These are phyloP conservation scores for Ramaria sp. DNA, from an alignment of 768 basidiomycete genomes.

Conservation along the genomic window DNA sequence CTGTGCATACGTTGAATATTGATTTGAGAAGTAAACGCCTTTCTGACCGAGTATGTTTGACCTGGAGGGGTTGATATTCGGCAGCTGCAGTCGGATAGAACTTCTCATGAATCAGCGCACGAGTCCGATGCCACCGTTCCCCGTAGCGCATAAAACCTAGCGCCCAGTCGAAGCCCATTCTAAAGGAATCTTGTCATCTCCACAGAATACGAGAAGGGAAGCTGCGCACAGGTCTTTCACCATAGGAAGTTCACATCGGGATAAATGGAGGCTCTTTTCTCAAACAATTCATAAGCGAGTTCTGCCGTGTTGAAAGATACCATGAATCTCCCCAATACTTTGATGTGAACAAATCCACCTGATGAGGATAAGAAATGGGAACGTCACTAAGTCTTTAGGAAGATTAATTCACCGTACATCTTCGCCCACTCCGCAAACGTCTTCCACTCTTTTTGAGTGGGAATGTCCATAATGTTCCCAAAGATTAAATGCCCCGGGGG, in stretches of 20 bases:
- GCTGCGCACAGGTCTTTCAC: not conserved
- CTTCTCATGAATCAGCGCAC: slow-evolving; percentile 19
- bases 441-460: slow-evolving; percentile 4
- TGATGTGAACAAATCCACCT: slow-evolving; percentile 1
- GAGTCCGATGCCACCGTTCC: not conserved
- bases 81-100: slow-evolving; percentile 21
- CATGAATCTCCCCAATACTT: not conserved
- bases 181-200: too few species aligned
- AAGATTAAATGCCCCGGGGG: not conserved
- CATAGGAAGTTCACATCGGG: not conserved
- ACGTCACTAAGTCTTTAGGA: not conserved
- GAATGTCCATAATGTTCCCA: slow-evolving; percentile 10
- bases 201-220: not conserved
- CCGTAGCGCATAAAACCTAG: too few species aligned
- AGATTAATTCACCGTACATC: not conserved
- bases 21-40: too few species aligned
- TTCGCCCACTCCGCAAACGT: slow-evolving; percentile 7
- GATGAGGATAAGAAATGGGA: not conserved
- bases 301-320: not conserved
- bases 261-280: not conserved
- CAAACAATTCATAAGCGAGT: not conserved
- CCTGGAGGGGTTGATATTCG: slow-evolving; percentile 24
- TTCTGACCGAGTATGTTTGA: slow-evolving; percentile 1
- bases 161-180: not conserved
- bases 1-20: too few species aligned